Evolutionary conservation across 2,329 filamentous ascomycete genomes (phyloP).

Genomic region (Colletotrichum spaethianum): DNA sequence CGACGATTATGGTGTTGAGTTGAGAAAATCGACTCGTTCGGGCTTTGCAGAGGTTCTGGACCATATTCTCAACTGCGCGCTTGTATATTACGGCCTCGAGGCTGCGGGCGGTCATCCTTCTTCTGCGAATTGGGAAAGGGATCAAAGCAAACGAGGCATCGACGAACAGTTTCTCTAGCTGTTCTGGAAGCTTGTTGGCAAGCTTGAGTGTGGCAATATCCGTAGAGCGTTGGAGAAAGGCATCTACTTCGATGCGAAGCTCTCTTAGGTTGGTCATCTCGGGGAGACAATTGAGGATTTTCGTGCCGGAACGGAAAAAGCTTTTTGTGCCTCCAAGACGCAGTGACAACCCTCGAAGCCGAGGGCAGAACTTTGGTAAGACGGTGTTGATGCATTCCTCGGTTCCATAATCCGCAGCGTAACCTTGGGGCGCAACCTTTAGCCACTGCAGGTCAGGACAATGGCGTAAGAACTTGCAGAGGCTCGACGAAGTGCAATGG

Average conservation of each 20-base stretch:
- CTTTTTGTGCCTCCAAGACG: background rate
- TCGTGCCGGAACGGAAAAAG: background rate
- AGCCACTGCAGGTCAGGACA: slow-evolving; percentile 23
- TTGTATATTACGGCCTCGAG: slow-evolving; percentile 12
- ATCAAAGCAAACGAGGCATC: slow-evolving; percentile 7
- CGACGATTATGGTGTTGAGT: slow-evolving; percentile 15
- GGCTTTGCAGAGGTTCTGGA: background rate
- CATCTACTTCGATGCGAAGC: slow-evolving; percentile 25
- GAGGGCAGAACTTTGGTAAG: slow-evolving; percentile 21
- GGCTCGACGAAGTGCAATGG: background rate
- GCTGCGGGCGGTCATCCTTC: background rate
- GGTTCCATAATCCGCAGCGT: background rate
- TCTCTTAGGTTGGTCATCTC: slow-evolving; percentile 18
- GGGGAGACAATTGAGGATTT: slow-evolving; percentile 19
- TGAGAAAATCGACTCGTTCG: background rate
- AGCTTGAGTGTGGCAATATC: background rate
- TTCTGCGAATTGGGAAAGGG: background rate
- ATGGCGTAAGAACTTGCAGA: slow-evolving; percentile 23
- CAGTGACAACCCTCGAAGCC: slow-evolving; percentile 9
- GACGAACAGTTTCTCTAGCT: slow-evolving; percentile 24
- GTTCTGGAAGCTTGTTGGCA: background rate
- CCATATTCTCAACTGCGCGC: slow-evolving; percentile 14
- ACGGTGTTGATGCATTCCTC: slow-evolving; percentile 18
- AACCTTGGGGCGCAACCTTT: background rate
- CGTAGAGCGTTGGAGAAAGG: background rate